Conservation (phyloP, 129 eudicot genomes). For the Pulicaria dysenterica region DNA sequence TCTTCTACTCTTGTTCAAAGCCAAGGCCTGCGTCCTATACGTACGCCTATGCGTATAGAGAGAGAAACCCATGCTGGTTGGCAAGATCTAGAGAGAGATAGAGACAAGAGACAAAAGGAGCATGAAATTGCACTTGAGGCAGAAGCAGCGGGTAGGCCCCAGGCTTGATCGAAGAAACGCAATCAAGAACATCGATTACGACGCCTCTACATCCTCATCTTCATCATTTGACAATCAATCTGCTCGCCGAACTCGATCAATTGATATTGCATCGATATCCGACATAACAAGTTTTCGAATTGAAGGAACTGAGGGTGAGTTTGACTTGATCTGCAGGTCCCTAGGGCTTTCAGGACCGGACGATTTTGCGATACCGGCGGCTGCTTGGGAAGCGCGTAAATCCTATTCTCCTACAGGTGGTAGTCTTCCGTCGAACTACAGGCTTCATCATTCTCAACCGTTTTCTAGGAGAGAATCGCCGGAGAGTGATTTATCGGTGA, state of each 20-base stretch:
- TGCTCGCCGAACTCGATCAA: conserved; percentile 49
- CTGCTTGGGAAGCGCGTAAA: conserved; percentile 56
- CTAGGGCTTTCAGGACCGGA: conserved; percentile 75
- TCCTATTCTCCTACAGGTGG: conserved; percentile 41
- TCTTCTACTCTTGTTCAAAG: conserved; percentile 16
- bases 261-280: conserved; percentile 35
- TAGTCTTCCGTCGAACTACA: conserved; percentile 21
- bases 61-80: conserved; percentile 21
- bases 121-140: conserved; percentile 40
- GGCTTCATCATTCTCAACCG: conserved; percentile 25
- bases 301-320: conserved; percentile 65
- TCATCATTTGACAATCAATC: conserved; percentile 36
- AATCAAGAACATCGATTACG: conserved; percentile 58
- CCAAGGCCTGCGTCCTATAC: neutral
- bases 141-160: conserved; percentile 29
- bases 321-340: conserved; percentile 46
- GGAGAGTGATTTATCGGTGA: conserved; percentile 28
- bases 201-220: conserved; percentile 45
- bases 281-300: conserved; percentile 55
- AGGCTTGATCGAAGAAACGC: conserved; percentile 69
- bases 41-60: conserved; percentile 6
- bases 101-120: neutral
- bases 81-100: conserved; percentile 19
- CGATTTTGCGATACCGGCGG: conserved; percentile 66
- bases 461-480: conserved; percentile 21